Evolutionary conservation across 2,329 filamentous ascomycete species (phyloP), one percentile per base, ranked within the genome.

Genomic region (Venturia effusa): DNA sequence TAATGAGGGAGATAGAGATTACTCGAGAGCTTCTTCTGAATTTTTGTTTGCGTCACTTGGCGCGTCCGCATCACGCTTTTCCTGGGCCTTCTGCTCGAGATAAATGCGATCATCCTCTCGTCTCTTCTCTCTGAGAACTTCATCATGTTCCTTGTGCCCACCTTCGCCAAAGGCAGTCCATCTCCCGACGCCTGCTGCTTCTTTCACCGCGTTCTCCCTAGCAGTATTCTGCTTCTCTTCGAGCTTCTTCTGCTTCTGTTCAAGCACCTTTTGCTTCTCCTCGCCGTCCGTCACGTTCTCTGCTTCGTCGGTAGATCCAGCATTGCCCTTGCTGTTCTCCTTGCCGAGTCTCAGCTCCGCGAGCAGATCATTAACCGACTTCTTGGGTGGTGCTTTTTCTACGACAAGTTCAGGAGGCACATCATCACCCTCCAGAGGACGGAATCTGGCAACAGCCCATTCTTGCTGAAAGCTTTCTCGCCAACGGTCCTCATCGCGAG

Each of bases 361-460:
- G 32, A 71, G 63, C 64, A 71, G 63, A 63, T 72, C 71, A 63
- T 71, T 71, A 10, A 72, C 69, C 43, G 68, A 70, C 65, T 69
- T 70, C 61, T 64, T 65, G 8, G 61, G 27, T 32, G 43, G 59
- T 45, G 45, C 61, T 45, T 24, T 61, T 65, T 71, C 67, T 34
- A 72, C 67, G 24, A 66, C 64, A 17, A 66, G 70, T 39, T 63
- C 17, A 3, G 62, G 64, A 24, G 68, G 67, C n/a, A 66, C 68
- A 65, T 69, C 66, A 48, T 71, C 69, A 10, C 63, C 66, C 27
- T 59, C 66, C 64, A 71, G 68, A 61, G 66, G 62, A 62, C 66
- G 68, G 64, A 74, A 69, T 67, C 71, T 70, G 30, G 73, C 64
- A 34, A 74, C 73, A 4, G 71, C 72, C 67, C 71, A 73, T 37